These are phyloP conservation scores for Crithidia bombi DNA, from an alignment of 208 protist genomes.

Conservation along the genomic window DNA sequence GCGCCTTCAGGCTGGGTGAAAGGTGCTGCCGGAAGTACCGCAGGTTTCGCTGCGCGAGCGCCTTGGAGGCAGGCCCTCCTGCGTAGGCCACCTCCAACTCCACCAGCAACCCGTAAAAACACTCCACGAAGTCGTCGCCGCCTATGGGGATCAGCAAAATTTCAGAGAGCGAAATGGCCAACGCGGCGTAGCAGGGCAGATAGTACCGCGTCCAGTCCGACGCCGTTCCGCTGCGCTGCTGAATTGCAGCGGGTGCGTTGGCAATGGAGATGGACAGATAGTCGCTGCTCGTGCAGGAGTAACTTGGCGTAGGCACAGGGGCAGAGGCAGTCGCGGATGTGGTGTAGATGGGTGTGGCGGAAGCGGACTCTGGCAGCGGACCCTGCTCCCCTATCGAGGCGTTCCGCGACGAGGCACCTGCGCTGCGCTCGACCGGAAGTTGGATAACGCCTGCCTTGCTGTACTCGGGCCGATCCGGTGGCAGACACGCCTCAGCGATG, in stretches of 20 bases:
- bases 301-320: no score
- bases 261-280: conserved; percentile 29
- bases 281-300: no score
- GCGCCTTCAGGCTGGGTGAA: conserved; percentile 21
- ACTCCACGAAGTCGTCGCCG: conserved; percentile 63
- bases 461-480: conserved; percentile 8
- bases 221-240: conserved; percentile 31
- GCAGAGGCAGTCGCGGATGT: background rate
- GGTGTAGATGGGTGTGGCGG: no score
- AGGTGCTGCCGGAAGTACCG: conserved; percentile 59
- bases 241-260: conserved; percentile 32
- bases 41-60: conserved; percentile 60
- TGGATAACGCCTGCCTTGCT: conserved; percentile 23
- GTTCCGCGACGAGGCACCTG: background rate
- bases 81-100: conserved; percentile 72
- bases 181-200: conserved; percentile 54
- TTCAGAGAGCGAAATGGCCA: conserved; percentile 71
- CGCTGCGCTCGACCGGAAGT: conserved; percentile 21
- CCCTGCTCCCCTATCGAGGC: background rate
- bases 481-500: conserved; percentile 33
- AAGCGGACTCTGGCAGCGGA: background rate
- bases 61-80: conserved; percentile 41
- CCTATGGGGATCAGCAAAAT: conserved; percentile 54
- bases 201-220: conserved; percentile 35
- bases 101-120: conserved; percentile 65